Conservation (phyloP, 306 rosid species). For the Alnus rubra region DNA sequence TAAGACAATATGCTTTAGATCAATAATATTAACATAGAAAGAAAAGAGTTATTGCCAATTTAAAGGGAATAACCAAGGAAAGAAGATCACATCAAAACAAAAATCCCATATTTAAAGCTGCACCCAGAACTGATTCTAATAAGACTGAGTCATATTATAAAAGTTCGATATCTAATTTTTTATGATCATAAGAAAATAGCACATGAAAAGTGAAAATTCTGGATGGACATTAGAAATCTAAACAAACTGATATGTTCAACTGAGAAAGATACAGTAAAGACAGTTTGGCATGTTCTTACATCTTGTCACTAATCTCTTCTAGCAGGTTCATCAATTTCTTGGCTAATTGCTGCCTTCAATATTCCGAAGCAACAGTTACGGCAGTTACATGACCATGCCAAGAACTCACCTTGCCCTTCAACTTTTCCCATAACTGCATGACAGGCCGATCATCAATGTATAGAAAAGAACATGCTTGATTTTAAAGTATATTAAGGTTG, state of each 20-base stretch:
- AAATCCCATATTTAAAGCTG: neutral
- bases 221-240: neutral
- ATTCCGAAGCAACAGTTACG: conserved; percentile 86
- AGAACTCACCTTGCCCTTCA: conserved; percentile 98
- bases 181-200: neutral
- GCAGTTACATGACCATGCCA: conserved; percentile 99
- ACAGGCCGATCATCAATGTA: neutral
- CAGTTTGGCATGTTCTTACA: conserved; percentile 44
- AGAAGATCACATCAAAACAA: neutral
- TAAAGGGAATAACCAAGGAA: neutral
- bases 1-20: neutral
- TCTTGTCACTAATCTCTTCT: conserved; percentile 86
- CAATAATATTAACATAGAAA: neutral
- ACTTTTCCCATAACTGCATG: conserved; percentile 97
- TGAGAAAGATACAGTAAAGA: neutral
- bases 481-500: neutral
- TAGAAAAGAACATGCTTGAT: neutral
- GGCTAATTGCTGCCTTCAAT: conserved; percentile 92
- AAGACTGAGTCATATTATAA: neutral
- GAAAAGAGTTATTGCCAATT: neutral
- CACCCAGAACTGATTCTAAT: neutral
- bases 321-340: conserved; percentile 94
- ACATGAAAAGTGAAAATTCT: neutral
- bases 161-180: neutral
- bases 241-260: neutral